Percentiles rank a stretch among this genome's conserved stretches.
phyloP scores from a whole-genome alignment of 805 yeast species.

The Yamadazyma kitorensis region DNA sequence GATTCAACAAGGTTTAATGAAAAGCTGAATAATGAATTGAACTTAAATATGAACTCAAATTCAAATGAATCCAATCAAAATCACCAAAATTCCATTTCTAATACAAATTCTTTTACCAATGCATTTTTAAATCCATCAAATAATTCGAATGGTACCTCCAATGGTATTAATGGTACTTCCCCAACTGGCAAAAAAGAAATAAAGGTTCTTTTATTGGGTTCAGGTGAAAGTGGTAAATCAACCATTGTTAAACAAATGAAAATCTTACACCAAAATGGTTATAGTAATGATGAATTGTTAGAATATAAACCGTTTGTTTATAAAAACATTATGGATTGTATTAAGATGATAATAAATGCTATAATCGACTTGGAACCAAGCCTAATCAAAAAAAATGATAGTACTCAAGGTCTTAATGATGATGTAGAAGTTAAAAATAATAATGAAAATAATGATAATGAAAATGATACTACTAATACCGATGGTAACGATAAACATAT shows the following conservation, averaged over 20 bases:
- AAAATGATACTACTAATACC: background rate
- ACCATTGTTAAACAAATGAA: constrained; percentile 82
- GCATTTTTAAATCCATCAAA: too few relatives aligned
- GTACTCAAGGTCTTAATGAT: constrained; percentile 2
- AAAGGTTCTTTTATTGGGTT: constrained; percentile 76
- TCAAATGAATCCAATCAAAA: too few relatives aligned
- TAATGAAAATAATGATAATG: constrained; percentile 4
- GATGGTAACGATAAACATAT: constrained; percentile 16
- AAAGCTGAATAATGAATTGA: constrained; percentile 3
- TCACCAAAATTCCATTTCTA: too few relatives aligned
- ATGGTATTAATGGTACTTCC: constrained; percentile 1
- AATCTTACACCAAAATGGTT: constrained; percentile 71
- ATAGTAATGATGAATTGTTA: constrained; percentile 62
- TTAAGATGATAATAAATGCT: constrained; percentile 67
- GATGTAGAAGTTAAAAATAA: background rate
- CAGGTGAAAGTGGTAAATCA: constrained; percentile 86
- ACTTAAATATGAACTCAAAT: too few relatives aligned
- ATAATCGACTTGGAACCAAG: constrained; percentile 49
- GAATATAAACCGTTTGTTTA: constrained; percentile 79
- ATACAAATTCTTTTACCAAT: too few relatives aligned
- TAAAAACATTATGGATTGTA: constrained; percentile 74
- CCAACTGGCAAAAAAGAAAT: constrained; percentile 40
- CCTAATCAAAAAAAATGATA: constrained; percentile 22
- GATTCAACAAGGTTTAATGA: constrained; percentile 13
- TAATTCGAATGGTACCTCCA: background rate